Conservation (phyloP, 495 filamentous ascomycete species). For the Pseudoneurospora amorphoporcata region DNA sequence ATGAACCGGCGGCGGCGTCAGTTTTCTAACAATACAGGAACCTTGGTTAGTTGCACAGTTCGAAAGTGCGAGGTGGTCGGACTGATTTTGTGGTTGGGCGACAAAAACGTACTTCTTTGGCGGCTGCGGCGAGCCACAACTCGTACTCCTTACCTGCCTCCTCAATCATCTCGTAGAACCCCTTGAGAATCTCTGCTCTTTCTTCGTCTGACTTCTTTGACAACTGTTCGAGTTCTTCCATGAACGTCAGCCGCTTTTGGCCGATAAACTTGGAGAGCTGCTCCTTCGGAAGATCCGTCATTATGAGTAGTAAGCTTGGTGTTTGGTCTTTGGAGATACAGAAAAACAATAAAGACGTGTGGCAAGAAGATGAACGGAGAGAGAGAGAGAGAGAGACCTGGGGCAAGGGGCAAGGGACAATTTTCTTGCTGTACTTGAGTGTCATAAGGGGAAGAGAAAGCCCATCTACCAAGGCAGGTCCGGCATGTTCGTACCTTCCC, state of each 20-base stretch:
- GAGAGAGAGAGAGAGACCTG: too few relatives aligned
- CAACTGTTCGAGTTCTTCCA: neutral
- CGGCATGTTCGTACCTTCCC: neutral
- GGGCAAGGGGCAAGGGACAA: neutral
- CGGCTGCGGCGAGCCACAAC: neutral
- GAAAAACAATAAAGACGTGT: neutral
- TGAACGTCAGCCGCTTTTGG: neutral
- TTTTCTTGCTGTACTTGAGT: neutral
- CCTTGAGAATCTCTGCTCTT: too few relatives aligned
- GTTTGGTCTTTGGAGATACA: neutral
- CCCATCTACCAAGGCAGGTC: neutral
- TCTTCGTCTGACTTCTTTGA: neutral
- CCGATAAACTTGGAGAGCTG: neutral
- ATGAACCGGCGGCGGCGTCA: neutral
- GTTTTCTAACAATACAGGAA: too few relatives aligned
- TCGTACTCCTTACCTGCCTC: too few relatives aligned
- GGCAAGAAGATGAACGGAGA: neutral
- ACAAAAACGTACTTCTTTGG: neutral
- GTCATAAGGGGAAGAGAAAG: neutral
- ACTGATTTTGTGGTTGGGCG: neutral
- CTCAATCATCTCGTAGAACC: too few relatives aligned
- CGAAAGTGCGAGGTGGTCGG: neutral
- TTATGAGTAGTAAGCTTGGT: neutral
- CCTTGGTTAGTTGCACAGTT: neutral
- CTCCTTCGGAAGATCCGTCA: neutral